A percentile compares a stretch with the other conserved stretches of the same genome.
Conservation (phyloP, 2,329 filamentous ascomycete species). For the Akanthomyces muscarius region DNA sequence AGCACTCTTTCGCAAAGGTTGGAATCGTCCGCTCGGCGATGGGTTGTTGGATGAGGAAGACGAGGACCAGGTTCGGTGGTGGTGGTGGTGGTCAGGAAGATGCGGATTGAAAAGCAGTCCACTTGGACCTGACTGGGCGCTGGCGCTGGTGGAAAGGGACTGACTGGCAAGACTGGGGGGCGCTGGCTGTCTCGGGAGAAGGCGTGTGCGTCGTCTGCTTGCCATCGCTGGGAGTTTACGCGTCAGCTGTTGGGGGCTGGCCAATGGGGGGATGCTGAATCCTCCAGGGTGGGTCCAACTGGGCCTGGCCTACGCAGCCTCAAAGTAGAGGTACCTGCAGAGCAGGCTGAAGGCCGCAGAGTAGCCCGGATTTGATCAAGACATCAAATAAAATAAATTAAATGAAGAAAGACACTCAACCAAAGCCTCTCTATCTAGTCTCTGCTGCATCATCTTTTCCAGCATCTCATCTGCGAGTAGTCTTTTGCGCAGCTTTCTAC, state of each 20-base stretch:
- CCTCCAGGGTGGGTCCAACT: slow-evolving; percentile 4
- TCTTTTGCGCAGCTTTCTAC: neutral
- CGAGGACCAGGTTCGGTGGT: neutral
- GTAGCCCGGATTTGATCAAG: neutral
- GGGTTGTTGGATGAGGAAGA: slow-evolving; percentile 13
- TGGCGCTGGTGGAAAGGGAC: slow-evolving; percentile 3
- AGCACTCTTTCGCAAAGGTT: slow-evolving; percentile 11
- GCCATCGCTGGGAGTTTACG: slow-evolving; percentile 25
- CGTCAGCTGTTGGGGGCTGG: slow-evolving; percentile 28
- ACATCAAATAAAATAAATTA: neutral
- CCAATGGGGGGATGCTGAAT: slow-evolving; percentile 23
- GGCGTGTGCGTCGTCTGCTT: slow-evolving; percentile 18
- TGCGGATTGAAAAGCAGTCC: slow-evolving; percentile 14
- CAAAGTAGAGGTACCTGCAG: slow-evolving; percentile 16
- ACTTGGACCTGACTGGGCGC: neutral
- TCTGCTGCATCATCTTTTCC: neutral
- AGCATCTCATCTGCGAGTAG: neutral
- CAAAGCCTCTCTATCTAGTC: neutral
- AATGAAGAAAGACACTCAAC: neutral
- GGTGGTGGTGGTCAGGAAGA: slow-evolving; percentile 1
- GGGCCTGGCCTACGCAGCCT: slow-evolving; percentile 17
- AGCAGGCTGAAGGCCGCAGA: neutral
- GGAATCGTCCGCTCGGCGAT: slow-evolving; percentile 13
- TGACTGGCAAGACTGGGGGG: slow-evolving; percentile 5
- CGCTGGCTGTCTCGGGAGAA: slow-evolving; percentile 18